Evolutionary conservation across 202 grass and related monocot species (phyloP), one percentile per base, ranked within the genome.

Genomic region (Schoenoplectus triqueter): DNA sequence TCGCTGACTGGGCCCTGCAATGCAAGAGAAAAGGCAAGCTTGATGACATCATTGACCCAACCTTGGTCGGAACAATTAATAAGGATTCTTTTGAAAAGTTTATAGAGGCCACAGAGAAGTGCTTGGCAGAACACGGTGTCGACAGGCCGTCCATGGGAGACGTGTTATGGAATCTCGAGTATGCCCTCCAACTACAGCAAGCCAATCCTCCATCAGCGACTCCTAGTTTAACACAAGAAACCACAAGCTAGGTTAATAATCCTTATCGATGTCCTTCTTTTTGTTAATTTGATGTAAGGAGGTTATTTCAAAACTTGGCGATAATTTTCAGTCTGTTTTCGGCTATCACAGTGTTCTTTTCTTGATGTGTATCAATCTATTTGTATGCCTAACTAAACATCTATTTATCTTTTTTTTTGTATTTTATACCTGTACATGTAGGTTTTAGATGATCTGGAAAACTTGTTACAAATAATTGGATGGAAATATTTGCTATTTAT

Each of bases 71-170:
- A 41, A 67, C 10, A 15, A 87, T 89, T 17, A 39, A 73, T 81
- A 79, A n/a, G 3, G 48, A 6, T 5, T 83, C 68, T 55, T 51
- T 85, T 0, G 4, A 79, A 0, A 89, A 67, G 69, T 87, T 87
- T 50, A 66, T 14, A 3, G 77, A 82, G 9, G 86, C 64, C 14
- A 82, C 87, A 3, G 63, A 82, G 79, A 92, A 83, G 39, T 92
- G 90, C 31, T 54, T 92, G 47, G 59, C 87, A 39, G 47, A 89
- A 50, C 8, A 18, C 0, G 87, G 87, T 1, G 9, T 42, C 0
- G 44, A 68, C 7, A 82, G 90, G 7, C 90, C 90, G 6, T 89
- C 90, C 4, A 92, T 92, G 90, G 87, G 18, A 41, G 85, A 87
- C 0, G 87, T 89, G 64, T 19, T 92, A 40, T 60, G 42, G 21